Percentiles rank a stretch among this genome's conserved stretches.
phyloP scores from a whole-genome alignment of 768 basidiomycete species.

The Saitozyma podzolica region DNA sequence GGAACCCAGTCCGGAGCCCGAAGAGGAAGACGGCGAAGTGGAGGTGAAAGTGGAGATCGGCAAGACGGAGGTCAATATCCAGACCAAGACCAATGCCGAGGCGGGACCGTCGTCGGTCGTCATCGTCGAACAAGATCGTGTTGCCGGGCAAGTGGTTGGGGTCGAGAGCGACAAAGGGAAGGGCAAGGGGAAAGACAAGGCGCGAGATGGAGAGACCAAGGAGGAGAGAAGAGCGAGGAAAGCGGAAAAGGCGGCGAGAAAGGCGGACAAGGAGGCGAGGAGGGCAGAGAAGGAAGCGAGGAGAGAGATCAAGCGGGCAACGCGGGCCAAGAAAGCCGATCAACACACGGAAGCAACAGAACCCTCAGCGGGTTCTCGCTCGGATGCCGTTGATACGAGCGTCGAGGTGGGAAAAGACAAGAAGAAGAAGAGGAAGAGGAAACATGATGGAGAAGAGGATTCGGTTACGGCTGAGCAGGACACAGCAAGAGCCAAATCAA shows the following conservation, averaged over 20 bases:
- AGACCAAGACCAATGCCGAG: constrained; percentile 9
- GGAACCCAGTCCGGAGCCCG: constrained; percentile 6
- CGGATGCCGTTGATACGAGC: constrained; percentile 56
- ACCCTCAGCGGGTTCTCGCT: constrained; percentile 57
- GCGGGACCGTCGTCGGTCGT: not conserved
- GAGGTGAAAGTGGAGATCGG: constrained; percentile 3
- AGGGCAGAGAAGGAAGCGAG: constrained; percentile 24
- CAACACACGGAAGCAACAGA: not conserved
- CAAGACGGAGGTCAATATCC: not conserved
- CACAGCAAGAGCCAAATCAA: constrained; percentile 8
- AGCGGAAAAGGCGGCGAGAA: constrained; percentile 21
- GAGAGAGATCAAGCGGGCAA: constrained; percentile 16
- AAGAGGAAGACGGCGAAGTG: constrained; percentile 1
- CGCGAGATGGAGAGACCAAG: constrained; percentile 12
- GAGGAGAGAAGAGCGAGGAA: constrained; percentile 17
- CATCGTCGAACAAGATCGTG: not conserved
- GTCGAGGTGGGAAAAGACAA: constrained; percentile 18
- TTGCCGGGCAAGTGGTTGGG: not conserved
- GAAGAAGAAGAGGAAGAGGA: constrained; percentile 7
- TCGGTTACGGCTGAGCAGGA: constrained; percentile 4
- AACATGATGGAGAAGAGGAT: constrained; percentile 11
- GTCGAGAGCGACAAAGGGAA: not conserved
- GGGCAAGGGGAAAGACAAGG: constrained; percentile 3
- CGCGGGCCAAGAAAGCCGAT: constrained; percentile 3
- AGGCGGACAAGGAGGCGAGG: constrained; percentile 16